These are phyloP conservation scores for Aurinia saxatilis DNA, from an alignment of 345 rosid species.

Conservation along the genomic window DNA sequence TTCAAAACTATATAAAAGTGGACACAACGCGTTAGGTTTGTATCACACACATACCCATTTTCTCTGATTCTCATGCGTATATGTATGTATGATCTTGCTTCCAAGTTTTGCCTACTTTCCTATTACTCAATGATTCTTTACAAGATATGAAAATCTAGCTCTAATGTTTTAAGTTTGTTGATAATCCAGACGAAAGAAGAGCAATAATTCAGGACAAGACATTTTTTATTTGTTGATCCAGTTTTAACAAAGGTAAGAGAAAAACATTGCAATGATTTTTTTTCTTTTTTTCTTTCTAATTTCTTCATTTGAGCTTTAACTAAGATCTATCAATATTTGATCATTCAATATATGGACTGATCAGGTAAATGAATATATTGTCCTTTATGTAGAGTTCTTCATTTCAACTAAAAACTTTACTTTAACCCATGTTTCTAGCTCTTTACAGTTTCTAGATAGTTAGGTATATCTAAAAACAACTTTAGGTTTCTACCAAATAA, in stretches of 20 bases:
- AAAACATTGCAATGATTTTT: background rate
- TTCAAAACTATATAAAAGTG: slow-evolving; percentile 7
- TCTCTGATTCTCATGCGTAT: background rate
- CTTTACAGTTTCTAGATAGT: too few relatives aligned
- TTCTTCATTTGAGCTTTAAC: too few relatives aligned
- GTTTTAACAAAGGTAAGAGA: slow-evolving; percentile 5
- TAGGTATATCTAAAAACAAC: too few relatives aligned
- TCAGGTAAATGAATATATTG: too few relatives aligned
- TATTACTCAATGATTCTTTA: slow-evolving; percentile 13
- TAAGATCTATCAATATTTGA: too few relatives aligned
- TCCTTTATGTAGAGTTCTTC: too few relatives aligned
- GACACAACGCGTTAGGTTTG: slow-evolving; percentile 13
- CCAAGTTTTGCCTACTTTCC: slow-evolving; percentile 13
- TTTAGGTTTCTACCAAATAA: background rate
- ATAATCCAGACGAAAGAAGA: background rate
- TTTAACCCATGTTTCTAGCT: too few relatives aligned
- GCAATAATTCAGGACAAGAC: background rate
- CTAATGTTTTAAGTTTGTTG: background rate
- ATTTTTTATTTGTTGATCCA: background rate
- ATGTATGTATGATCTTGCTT: background rate
- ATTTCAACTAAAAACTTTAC: too few relatives aligned
- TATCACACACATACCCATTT: background rate
- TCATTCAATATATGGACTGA: too few relatives aligned
- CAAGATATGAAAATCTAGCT: background rate
- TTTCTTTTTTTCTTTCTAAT: too few relatives aligned